Conservation (phyloP, 2,329 filamentous ascomycete genomes). For the Leptographium procerum region DNA sequence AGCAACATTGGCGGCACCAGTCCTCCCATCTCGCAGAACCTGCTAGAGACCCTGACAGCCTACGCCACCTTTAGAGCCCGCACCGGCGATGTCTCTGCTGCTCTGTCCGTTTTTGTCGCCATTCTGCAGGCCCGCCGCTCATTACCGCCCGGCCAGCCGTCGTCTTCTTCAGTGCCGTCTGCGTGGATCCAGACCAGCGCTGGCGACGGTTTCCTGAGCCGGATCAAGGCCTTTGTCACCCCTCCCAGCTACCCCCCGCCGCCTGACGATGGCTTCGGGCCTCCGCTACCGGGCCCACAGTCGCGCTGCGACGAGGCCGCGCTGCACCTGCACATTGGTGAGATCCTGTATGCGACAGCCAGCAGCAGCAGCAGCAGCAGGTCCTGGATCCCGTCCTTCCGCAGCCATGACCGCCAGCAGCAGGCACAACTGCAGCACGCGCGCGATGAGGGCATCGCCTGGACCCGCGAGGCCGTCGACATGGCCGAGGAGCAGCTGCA, state of each 20-base stretch:
- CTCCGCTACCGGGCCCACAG: constrained; percentile 50
- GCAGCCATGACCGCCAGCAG: constrained; percentile 13
- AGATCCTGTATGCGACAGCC: constrained; percentile 64
- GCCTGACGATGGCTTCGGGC: constrained; percentile 56
- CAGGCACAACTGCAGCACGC: constrained; percentile 15
- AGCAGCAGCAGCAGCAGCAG: constrained; percentile 59
- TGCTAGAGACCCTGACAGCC: constrained; percentile 64
- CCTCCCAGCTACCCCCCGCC: constrained; percentile 50
- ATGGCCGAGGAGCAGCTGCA: constrained; percentile 60
- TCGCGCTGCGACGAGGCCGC: constrained; percentile 76
- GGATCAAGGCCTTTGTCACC: background rate
- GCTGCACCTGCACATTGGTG: constrained; percentile 81
- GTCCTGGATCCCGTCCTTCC: constrained; percentile 41
- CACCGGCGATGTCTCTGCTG: constrained; percentile 51
- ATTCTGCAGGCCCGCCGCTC: constrained; percentile 67
- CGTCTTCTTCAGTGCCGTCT: background rate
- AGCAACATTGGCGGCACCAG: constrained; percentile 37
- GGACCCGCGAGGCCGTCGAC: constrained; percentile 83
- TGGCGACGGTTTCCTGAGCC: background rate
- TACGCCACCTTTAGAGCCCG: constrained; percentile 69
- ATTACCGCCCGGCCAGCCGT: constrained; percentile 27
- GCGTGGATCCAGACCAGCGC: background rate
- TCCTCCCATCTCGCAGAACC: constrained; percentile 52
- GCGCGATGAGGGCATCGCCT: constrained; percentile 64
- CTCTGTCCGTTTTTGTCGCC: constrained; percentile 77